Percentiles rank a stretch among this genome's conserved stretches.
These are phyloP conservation scores for Ceratobasidium sp. DNA, from an alignment of 1,284 basidiomycete genomes.

Conservation along the genomic window DNA sequence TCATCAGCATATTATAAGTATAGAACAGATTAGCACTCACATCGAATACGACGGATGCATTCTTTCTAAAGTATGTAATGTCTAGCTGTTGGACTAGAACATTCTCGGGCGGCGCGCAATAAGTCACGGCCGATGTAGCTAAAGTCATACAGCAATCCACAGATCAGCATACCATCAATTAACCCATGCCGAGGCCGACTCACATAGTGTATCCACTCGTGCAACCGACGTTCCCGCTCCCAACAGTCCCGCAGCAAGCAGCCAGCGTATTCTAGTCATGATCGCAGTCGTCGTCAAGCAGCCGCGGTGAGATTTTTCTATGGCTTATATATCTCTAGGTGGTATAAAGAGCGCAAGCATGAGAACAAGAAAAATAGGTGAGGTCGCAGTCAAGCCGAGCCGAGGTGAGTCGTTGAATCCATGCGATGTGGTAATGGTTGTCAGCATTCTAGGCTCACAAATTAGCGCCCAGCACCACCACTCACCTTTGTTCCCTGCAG, in stretches of 20 bases:
- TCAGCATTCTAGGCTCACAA: constrained; percentile 12
- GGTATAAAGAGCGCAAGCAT: constrained; percentile 18
- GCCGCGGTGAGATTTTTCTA: neutral
- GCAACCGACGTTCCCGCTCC: neutral
- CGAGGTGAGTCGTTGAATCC: neutral
- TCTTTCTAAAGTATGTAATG: constrained; percentile 78
- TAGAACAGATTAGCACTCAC: too few relatives aligned
- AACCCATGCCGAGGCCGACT: neutral
- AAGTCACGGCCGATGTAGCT: constrained; percentile 90
- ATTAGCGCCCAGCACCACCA: constrained; percentile 35
- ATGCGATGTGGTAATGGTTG: neutral
- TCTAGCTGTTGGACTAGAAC: constrained; percentile 87
- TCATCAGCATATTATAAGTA: too few relatives aligned
- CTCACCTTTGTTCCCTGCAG: constrained; percentile 20
- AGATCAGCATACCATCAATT: neutral
- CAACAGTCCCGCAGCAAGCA: constrained; percentile 30
- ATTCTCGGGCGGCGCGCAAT: constrained; percentile 84
- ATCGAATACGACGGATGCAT: constrained; percentile 82
- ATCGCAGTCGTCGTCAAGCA: neutral
- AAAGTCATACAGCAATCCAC: constrained; percentile 16
- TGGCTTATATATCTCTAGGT: constrained; percentile 17
- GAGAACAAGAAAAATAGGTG: constrained; percentile 12
- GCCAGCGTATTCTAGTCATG: constrained; percentile 27
- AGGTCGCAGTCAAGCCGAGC: constrained; percentile 37
- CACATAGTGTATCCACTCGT: constrained; percentile 25